phyloP scores from a whole-genome alignment of 441 rosid genomes.

The Syzygium syzygioides region DNA sequence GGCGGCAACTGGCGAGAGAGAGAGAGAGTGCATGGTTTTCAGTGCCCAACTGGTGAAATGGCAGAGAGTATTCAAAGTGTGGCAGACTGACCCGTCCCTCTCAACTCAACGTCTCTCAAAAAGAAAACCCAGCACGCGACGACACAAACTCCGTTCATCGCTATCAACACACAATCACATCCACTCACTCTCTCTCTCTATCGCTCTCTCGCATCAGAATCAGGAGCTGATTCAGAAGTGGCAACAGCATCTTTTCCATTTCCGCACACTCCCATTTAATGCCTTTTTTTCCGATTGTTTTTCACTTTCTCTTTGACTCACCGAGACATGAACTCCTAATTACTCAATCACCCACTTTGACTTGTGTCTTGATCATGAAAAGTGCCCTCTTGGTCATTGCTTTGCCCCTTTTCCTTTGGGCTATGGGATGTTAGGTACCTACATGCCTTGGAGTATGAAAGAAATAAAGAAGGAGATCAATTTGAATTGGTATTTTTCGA shows the following conservation, averaged over 20 bases:
- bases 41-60: slow-evolving; percentile 2
- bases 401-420: not conserved
- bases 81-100: slow-evolving; percentile 9
- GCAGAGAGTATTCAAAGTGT: not conserved
- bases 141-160: not conserved
- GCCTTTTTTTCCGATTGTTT: not conserved
- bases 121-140: not conserved
- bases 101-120: not conserved
- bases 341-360: not conserved
- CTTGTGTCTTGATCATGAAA: not conserved
- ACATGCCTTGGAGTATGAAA: not conserved
- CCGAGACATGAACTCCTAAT: not conserved
- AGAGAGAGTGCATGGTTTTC: slow-evolving; percentile 7
- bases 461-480: not conserved
- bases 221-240: not conserved
- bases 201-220: not conserved
- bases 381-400: not conserved
- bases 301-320: not conserved
- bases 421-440: not conserved
- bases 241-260: not conserved
- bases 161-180: not conserved
- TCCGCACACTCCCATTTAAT: not conserved
- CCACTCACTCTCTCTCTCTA: not conserved
- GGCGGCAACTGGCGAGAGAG: not conserved
- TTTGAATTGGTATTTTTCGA: not conserved